These are phyloP conservation scores for Lobosporangium transversale DNA, from an alignment of 192 early-diverging fungal genomes.

Conservation along the genomic window DNA sequence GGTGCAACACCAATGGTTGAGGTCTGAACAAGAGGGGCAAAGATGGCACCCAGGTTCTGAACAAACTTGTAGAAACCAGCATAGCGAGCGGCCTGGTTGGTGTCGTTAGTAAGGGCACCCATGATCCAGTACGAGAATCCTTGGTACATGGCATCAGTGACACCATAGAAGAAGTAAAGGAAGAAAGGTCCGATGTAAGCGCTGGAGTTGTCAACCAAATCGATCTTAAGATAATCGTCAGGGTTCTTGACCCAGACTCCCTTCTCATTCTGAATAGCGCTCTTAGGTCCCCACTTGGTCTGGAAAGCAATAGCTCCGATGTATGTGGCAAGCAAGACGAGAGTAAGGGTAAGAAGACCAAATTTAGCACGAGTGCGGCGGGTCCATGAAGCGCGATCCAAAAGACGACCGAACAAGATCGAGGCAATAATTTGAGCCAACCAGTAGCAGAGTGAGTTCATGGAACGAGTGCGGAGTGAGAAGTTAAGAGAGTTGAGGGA, in stretches of 20 bases:
- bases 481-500: slow-evolving; percentile 71
- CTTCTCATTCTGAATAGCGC: background rate
- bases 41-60: slow-evolving; percentile 48
- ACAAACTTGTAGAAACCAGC: slow-evolving; percentile 62
- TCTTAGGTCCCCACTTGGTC: slow-evolving; percentile 54
- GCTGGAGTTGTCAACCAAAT: slow-evolving; percentile 18
- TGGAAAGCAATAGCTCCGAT: slow-evolving; percentile 66
- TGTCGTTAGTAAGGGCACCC: slow-evolving; percentile 86
- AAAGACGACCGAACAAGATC: slow-evolving; percentile 65
- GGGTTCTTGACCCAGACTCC: slow-evolving; percentile 19
- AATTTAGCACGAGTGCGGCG: slow-evolving; percentile 74
- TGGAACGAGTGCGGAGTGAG: slow-evolving; percentile 67
- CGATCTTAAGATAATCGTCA: slow-evolving; percentile 16
- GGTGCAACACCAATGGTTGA: slow-evolving; percentile 37
- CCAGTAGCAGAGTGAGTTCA: slow-evolving; percentile 84
- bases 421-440: slow-evolving; percentile 80
- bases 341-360: slow-evolving; percentile 60
- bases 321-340: slow-evolving; percentile 66
- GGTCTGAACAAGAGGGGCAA: slow-evolving; percentile 43
- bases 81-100: slow-evolving; percentile 74
- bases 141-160: slow-evolving; percentile 87
- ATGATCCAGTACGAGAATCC: slow-evolving; percentile 83
- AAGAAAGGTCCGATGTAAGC: slow-evolving; percentile 67
- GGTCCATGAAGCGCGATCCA: slow-evolving; percentile 62
- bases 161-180: slow-evolving; percentile 78